Percentiles rank a stretch among this genome's conserved stretches.
Conservation (phyloP, 768 basidiomycete genomes). For the Tulasnella sp. region DNA sequence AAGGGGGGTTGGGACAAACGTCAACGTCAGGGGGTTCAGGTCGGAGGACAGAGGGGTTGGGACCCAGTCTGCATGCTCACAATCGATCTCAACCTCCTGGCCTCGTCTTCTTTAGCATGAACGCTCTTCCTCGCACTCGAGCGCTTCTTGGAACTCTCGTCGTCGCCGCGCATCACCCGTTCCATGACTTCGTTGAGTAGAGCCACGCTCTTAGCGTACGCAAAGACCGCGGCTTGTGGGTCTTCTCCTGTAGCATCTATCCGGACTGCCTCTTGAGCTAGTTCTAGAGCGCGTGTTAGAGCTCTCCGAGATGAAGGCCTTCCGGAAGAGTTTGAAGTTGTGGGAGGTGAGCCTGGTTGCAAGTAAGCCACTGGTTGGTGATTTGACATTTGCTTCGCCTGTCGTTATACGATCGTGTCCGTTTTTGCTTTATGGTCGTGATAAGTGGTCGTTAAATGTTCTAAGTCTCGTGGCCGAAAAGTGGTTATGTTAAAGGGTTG, state of each 20-base stretch:
- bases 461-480: background rate
- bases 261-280: slow-evolving; percentile 83
- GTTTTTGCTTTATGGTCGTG: background rate
- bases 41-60: background rate
- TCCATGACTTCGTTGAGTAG: slow-evolving; percentile 90
- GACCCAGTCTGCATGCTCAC: slow-evolving; percentile 41
- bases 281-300: slow-evolving; percentile 74
- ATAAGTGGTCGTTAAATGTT: background rate
- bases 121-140: slow-evolving; percentile 54
- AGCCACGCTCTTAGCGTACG: slow-evolving; percentile 79
- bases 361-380: slow-evolving; percentile 13
- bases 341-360: slow-evolving; percentile 1
- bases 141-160: slow-evolving; percentile 37
- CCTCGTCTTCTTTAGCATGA: slow-evolving; percentile 88
- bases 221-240: slow-evolving; percentile 79
- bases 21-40: background rate
- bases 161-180: slow-evolving; percentile 76
- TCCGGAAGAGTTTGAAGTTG: slow-evolving; percentile 25
- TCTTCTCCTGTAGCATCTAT: slow-evolving; percentile 84
- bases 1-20: background rate
- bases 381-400: background rate
- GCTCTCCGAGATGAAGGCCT: slow-evolving; percentile 77
- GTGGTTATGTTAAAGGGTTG: background rate
- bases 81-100: slow-evolving; percentile 75
- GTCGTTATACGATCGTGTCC: background rate